These are phyloP conservation scores for Calonectria pseudoturangicola DNA, from an alignment of 2,329 filamentous ascomycete genomes.

Conservation along the genomic window DNA sequence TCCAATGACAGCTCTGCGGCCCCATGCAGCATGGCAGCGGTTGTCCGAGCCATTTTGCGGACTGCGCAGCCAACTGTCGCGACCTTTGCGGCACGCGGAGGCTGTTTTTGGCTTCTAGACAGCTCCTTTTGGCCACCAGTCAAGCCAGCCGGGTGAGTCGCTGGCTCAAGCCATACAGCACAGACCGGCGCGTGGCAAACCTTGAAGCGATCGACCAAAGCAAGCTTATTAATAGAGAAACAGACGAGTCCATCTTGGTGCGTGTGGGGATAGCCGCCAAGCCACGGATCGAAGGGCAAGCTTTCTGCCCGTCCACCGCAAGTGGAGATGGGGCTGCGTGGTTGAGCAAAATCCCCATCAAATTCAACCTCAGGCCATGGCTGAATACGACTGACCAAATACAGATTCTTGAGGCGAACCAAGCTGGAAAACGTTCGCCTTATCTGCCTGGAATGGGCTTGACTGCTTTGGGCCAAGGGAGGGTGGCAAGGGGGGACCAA, in stretches of 20 bases:
- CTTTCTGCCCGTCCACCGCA: constrained; percentile 18
- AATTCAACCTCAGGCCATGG: constrained; percentile 1
- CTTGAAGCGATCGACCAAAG: constrained; percentile 2
- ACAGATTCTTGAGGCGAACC: constrained; percentile 1
- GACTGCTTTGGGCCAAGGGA: constrained; percentile 3
- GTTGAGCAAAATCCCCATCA: neutral
- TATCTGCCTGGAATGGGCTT: neutral
- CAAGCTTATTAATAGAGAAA: neutral
- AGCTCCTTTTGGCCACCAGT: neutral
- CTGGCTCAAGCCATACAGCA: neutral
- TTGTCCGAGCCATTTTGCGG: neutral
- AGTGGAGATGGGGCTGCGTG: constrained; percentile 3
- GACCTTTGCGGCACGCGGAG: neutral
- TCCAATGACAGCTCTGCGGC: neutral
- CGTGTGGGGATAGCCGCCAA: neutral
- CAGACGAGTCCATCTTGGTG: neutral
- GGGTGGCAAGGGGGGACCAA: neutral
- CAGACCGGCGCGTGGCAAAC: constrained; percentile 13
- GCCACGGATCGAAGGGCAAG: neutral
- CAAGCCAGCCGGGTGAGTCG: constrained; percentile 1
- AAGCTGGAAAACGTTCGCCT: constrained; percentile 1
- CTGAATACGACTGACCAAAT: neutral
- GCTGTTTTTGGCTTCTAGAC: neutral
- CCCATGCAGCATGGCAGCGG: neutral
- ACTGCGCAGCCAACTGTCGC: constrained; percentile 8